Evolutionary conservation across 2,329 filamentous ascomycete species (phyloP).

Genomic region (Ilyonectria sp.): DNA sequence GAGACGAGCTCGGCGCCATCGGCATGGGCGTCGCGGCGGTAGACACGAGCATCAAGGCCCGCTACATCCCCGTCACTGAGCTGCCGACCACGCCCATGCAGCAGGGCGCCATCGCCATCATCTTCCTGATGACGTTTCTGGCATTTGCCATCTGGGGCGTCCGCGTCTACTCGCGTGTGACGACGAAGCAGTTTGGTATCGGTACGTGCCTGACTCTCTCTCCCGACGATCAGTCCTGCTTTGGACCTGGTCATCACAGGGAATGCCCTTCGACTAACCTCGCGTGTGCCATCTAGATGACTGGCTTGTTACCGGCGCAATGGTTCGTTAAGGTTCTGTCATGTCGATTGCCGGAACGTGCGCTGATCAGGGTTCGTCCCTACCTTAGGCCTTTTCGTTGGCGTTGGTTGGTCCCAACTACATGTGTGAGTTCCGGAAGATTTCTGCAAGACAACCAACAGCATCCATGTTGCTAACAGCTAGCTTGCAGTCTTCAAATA

Average conservation of each 20-base stretch:
- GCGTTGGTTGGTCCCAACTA: conserved; percentile 36
- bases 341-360: not conserved
- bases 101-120: conserved; percentile 38
- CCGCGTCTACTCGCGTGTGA: conserved; percentile 38
- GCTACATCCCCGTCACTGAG: conserved; percentile 31
- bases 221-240: not conserved
- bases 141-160: conserved; percentile 33
- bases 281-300: conserved; percentile 26
- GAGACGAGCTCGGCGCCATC: not conserved
- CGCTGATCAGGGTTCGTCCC: not conserved
- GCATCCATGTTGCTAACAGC: not conserved
- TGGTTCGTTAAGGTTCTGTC: conserved; percentile 14
- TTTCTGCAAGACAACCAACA: not conserved
- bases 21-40: not conserved
- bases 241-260: not conserved
- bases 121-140: conserved; percentile 37
- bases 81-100: conserved; percentile 37
- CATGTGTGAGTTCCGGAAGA: conserved; percentile 27
- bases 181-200: conserved; percentile 37
- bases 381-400: conserved; percentile 33
- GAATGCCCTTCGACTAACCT: conserved; percentile 11
- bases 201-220: conserved; percentile 25
- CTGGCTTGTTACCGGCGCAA: conserved; percentile 36
- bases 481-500: conserved; percentile 35
- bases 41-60: conserved; percentile 18